Base-by-base conservation (phyloP, 1,284 basidiomycete species). In the Agaricales sp. region DNA sequence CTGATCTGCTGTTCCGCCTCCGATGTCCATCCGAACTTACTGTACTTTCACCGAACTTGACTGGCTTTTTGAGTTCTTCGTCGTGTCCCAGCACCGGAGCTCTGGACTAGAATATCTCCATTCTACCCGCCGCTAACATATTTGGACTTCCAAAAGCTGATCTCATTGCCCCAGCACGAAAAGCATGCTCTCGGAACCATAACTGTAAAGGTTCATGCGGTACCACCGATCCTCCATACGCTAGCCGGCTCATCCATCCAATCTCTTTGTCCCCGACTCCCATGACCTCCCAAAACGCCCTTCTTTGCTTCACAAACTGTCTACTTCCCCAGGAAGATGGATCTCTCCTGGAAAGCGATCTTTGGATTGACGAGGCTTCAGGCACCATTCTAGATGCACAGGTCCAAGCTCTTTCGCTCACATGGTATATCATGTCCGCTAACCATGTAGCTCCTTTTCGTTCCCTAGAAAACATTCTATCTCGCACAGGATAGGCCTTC, bases 271-370 rank as follows among this genome's bases (percentile, higher is more conserved):
- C 18, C 18, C 22, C 20, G 6, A 30, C 49, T 12, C 12, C 47
- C 45, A 68, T 66, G 66, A 56, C 64, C 50, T 68, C 74, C 41
- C 48, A 70, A 6, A 87, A 87, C 62, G 77, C 75, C 43, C 69
- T 91, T 19, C 66, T 91, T 49, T 87, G 89, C 65, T 91, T 92
- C 65, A 92, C 88, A 19, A 91, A 92, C 64, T 89, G 89, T 58
- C 65, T 83, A 50, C 68, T 91, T 26, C 79, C 83, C 1, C 75
- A 74, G 52, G 84, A 90, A 59, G 85, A 91, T 58, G 89, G 88
- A 19, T 77, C 70, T 43, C 67, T 89, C 22, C 60, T 81, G 22
- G 67, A 80, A 60, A 75, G 77, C 56, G 86, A 89, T 58, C 67
- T 89, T 16, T 89, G 86, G 86, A 75, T 89, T 48, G 85, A 89